A percentile compares a stretch with the other conserved stretches of the same genome.
phyloP scores from a whole-genome alignment of 345 rosid genomes.

The Draba incana region DNA sequence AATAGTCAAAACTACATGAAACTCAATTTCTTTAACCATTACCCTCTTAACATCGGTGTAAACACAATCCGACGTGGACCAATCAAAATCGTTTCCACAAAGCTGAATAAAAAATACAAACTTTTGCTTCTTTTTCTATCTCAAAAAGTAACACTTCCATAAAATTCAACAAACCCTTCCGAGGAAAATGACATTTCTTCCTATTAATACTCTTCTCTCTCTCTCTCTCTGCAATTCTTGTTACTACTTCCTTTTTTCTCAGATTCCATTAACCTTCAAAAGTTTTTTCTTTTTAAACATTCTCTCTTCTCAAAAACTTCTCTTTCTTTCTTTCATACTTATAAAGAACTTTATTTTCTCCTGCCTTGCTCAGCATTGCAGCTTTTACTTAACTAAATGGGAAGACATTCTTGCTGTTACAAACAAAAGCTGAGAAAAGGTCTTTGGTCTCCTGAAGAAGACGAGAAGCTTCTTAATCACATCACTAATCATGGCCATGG shows the following conservation, averaged over 20 bases:
- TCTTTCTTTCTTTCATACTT: neutral
- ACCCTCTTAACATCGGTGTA: conserved; percentile 23
- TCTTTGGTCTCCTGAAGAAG: conserved; percentile 92
- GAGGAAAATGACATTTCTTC: conserved; percentile 38
- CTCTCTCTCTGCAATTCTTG: conserved; percentile 22
- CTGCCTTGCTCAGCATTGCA: conserved; percentile 31
- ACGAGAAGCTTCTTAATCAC: conserved; percentile 74
- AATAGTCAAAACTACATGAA: conserved; percentile 21
- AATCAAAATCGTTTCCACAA: conserved; percentile 23
- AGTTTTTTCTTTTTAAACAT: conserved; percentile 15
- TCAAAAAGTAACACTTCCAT: neutral
- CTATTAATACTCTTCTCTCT: conserved; percentile 39
- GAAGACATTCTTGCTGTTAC: conserved; percentile 80
- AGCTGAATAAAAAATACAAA: neutral
- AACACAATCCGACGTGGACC: conserved; percentile 29
- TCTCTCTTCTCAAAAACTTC: conserved; percentile 23
- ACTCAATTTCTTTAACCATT: conserved; percentile 26
- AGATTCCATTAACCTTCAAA: conserved; percentile 37
- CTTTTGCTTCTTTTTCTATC: conserved; percentile 1
- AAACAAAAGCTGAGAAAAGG: conserved; percentile 85
- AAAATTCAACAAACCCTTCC: conserved; percentile 37
- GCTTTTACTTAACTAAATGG: conserved; percentile 51
- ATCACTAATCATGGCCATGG: conserved; percentile 77
- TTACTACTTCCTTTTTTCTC: conserved; percentile 36
- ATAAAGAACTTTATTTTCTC: neutral